Conservation (phyloP, 768 basidiomycete genomes). For the Podaxis pistillaris region DNA sequence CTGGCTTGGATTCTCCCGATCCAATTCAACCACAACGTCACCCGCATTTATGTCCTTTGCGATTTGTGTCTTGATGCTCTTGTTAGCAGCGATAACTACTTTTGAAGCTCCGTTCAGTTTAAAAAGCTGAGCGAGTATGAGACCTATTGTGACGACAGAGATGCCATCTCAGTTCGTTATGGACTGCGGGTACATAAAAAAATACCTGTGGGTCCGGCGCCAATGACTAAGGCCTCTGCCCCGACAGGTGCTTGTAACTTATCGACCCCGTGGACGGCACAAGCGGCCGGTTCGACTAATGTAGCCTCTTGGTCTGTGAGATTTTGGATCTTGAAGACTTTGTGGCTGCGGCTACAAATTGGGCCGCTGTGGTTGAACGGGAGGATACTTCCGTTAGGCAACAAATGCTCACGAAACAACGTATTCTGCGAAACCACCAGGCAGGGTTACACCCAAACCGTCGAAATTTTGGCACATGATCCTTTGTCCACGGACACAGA, state of each 20-base stretch:
- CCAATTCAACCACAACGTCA: slow-evolving; percentile 85
- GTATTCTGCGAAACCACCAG: slow-evolving; percentile 91
- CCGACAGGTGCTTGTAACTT: slow-evolving; percentile 82
- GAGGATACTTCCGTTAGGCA: slow-evolving; percentile 1
- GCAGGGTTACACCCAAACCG: slow-evolving; percentile 76
- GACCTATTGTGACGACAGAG: slow-evolving; percentile 28
- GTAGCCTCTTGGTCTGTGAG: slow-evolving; percentile 85
- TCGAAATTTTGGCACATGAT: slow-evolving; percentile 85
- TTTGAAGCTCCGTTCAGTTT: slow-evolving; percentile 82
- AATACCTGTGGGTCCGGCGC: slow-evolving; percentile 75
- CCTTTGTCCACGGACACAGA: slow-evolving; percentile 80
- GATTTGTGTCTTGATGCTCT: slow-evolving; percentile 87
- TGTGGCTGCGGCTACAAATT: slow-evolving; percentile 31
- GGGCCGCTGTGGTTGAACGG: not conserved
- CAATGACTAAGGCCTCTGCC: slow-evolving; percentile 78
- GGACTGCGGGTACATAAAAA: not conserved
- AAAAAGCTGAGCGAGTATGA: slow-evolving; percentile 84
- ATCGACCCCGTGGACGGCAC: slow-evolving; percentile 91
- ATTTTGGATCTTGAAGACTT: slow-evolving; percentile 89
- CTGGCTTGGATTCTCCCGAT: slow-evolving; percentile 65
- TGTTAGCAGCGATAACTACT: slow-evolving; percentile 85
- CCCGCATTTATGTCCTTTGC: slow-evolving; percentile 77
- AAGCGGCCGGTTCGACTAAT: slow-evolving; percentile 86
- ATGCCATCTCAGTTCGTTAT: not conserved
- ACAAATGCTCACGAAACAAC: slow-evolving; percentile 66